Evolutionary conservation across 2,329 filamentous ascomycete genomes (phyloP), one percentile per base, ranked within the genome.

Genomic region (Fusarium sp.): DNA sequence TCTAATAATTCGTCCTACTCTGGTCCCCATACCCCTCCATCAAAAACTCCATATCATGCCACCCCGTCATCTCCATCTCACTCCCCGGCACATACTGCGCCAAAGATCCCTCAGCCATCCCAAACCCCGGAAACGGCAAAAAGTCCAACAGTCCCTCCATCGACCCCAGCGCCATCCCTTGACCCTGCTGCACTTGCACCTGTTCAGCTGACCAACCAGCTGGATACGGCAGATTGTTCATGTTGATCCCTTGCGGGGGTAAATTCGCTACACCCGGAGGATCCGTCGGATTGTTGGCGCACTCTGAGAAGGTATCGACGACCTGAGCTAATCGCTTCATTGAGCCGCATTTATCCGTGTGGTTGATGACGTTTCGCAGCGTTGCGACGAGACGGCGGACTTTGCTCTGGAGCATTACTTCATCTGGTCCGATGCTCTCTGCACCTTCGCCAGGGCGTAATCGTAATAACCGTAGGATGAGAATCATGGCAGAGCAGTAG

Each of bases 401-500:
- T 32, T 66, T 67, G 36, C 22, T 63, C 44, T 71, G 73, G 2
- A 75, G n/a, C 3, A 59, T 42, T 9, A 45, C 62, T 48, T 75
- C 73, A 0, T 69, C 70, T 2, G 38, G 30, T 2, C 60, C 36
- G 11, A 63, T 30, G 5, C 45, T 39, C 18, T 70, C 65, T 11
- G 58, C 48, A 1, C 24, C 26, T 7, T 62, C 61, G 0, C 56
- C 66, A 3, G 66, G 70, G 1, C 59, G 53, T 15, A 74, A 12
- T 17, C 70, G 53, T 2, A 75, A 63, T 15, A 75, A 28, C 5
- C 73, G n/a, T 4, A 75, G 56, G 8, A 75, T 75, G 0, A 75
- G 15, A 0, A 80, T 74, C 79, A 83, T 82, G 4, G 77, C 77
- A 4, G 80, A 78, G 48, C 79, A 82, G 64, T 82, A 82, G 39